Evolutionary conservation across 768 basidiomycete species (phyloP).

Genomic region (Suillus clintonianus): DNA sequence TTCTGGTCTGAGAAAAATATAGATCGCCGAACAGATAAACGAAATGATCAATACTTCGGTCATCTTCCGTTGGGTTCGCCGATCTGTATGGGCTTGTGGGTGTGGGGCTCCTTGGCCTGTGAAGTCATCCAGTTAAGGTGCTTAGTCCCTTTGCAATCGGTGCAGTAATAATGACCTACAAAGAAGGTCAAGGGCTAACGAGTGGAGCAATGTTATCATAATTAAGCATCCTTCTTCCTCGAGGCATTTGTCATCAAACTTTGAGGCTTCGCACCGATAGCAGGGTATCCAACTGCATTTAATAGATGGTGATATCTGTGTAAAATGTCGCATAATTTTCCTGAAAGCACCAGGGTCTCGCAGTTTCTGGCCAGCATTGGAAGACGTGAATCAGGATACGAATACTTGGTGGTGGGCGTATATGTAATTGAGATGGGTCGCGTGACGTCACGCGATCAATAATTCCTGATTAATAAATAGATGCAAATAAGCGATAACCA

Average conservation of each 20-base stretch:
- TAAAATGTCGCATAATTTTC: background rate
- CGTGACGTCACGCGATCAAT: slow-evolving; percentile 26
- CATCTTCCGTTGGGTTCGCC: background rate
- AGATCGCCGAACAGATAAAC: background rate
- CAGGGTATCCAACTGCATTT: background rate
- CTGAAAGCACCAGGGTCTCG: background rate
- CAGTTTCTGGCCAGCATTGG: background rate
- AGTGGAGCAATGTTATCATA: background rate
- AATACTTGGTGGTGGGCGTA: background rate
- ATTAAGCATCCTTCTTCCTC: slow-evolving; percentile 1
- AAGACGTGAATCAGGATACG: background rate
- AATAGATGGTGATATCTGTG: background rate
- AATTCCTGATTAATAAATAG: slow-evolving; percentile 14
- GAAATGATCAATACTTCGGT: background rate
- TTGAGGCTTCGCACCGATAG: background rate
- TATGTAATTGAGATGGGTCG: slow-evolving; percentile 3
- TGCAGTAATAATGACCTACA: background rate
- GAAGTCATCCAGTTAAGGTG: background rate
- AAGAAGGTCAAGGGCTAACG: background rate
- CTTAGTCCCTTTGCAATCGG: background rate
- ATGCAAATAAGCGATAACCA: slow-evolving; percentile 8
- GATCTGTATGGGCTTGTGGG: background rate
- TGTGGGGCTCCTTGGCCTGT: background rate
- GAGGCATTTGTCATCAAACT: slow-evolving; percentile 1
- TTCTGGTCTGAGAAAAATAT: background rate